phyloP scores from a whole-genome alignment of 1,139 yeast genomes.

The Hyphopichia khmerensis region DNA sequence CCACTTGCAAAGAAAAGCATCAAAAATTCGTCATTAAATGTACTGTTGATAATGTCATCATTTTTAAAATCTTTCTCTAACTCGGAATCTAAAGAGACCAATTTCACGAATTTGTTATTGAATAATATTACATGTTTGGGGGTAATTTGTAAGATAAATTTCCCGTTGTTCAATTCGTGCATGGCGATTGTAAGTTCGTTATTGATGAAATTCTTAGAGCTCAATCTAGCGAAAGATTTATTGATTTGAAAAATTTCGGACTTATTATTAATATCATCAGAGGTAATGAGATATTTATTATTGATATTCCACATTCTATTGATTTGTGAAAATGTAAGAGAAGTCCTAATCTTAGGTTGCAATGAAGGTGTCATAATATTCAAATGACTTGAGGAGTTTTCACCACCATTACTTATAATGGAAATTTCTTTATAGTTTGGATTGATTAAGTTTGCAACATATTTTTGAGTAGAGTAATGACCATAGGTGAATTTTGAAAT shows the following conservation, averaged over 20 bases:
- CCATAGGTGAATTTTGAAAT: slow-evolving; percentile 70
- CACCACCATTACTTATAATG: slow-evolving; percentile 71
- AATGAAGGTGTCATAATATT: slow-evolving; percentile 63
- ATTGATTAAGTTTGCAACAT: slow-evolving; percentile 60
- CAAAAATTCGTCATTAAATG: slow-evolving; percentile 49
- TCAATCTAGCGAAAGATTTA: slow-evolving; percentile 64
- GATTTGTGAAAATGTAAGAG: slow-evolving; percentile 73
- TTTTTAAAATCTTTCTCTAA: slow-evolving; percentile 38
- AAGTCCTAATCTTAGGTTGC: slow-evolving; percentile 64
- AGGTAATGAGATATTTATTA: slow-evolving; percentile 63
- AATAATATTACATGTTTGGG: slow-evolving; percentile 64
- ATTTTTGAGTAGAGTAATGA: slow-evolving; percentile 52
- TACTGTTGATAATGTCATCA: slow-evolving; percentile 53
- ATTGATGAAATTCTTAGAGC: slow-evolving; percentile 62
- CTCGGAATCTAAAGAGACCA: slow-evolving; percentile 35
- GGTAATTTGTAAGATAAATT: slow-evolving; percentile 72
- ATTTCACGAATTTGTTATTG: slow-evolving; percentile 57
- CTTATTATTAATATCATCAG: slow-evolving; percentile 61
- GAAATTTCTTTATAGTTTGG: slow-evolving; percentile 68
- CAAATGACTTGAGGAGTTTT: slow-evolving; percentile 53
- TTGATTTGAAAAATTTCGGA: slow-evolving; percentile 74
- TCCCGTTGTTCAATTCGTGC: slow-evolving; percentile 58
- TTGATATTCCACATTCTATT: slow-evolving; percentile 73
- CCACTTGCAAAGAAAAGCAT: slow-evolving; percentile 57
- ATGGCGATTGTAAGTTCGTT: slow-evolving; percentile 67